Conservation (phyloP, 2,329 filamentous ascomycete genomes). For the Colletotrichum chlorophyti region DNA sequence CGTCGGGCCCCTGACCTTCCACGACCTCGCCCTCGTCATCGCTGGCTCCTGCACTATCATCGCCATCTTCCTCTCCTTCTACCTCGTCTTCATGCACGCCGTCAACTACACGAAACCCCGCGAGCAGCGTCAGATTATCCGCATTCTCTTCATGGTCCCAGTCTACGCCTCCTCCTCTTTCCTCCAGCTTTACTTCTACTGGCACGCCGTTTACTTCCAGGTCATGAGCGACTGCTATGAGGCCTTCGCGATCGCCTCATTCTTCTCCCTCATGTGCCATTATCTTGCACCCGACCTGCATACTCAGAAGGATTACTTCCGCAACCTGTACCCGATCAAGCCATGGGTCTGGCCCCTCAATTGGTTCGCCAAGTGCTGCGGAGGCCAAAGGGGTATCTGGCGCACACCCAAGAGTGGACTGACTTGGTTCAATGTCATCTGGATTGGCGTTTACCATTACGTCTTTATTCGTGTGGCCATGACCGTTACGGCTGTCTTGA, state of each 20-base stretch:
- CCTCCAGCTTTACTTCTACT: constrained; percentile 76
- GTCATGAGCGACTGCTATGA: constrained; percentile 87
- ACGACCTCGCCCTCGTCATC: constrained; percentile 60
- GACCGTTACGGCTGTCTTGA: constrained; percentile 78
- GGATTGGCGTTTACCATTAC: constrained; percentile 85
- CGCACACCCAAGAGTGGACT: constrained; percentile 80
- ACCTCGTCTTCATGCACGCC: constrained; percentile 65
- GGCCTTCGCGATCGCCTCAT: constrained; percentile 86
- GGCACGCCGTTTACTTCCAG: constrained; percentile 80
- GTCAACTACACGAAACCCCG: constrained; percentile 65
- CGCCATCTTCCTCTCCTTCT: constrained; percentile 60
- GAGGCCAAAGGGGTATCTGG: constrained; percentile 72
- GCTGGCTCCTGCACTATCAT: constrained; percentile 55
- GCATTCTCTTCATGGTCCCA: constrained; percentile 88
- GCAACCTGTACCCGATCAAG: constrained; percentile 67
- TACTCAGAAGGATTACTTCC: constrained; percentile 83
- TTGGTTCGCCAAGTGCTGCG: constrained; percentile 74
- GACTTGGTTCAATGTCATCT: constrained; percentile 91
- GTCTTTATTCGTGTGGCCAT: constrained; percentile 81
- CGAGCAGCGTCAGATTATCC: constrained; percentile 76
- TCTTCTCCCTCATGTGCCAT: constrained; percentile 83
- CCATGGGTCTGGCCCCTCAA: constrained; percentile 79
- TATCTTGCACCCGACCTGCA: constrained; percentile 81
- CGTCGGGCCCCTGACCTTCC: constrained; percentile 58
- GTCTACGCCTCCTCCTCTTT: constrained; percentile 79